Base-by-base conservation (phyloP, 805 yeast genomes). In the Cyberlindnera mycetangii region DNA sequence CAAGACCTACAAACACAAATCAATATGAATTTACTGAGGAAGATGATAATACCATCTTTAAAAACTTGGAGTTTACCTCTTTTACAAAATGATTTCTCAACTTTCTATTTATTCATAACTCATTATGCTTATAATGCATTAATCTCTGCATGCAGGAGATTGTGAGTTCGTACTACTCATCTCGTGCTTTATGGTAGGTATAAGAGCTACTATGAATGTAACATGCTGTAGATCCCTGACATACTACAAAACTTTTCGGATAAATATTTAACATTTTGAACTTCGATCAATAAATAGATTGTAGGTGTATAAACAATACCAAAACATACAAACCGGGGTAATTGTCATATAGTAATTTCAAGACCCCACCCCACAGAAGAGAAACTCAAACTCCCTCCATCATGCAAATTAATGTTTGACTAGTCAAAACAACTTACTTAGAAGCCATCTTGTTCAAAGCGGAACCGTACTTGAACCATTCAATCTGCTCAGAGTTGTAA, bases 381-480 rank as follows among this genome's bases (percentile, higher is more conserved):
- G 30, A 35, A 35, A 35, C 12, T 19, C 38, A 7, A 14, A 21
- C 30, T 16, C 20, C 38, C 30, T 24, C 19, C 14, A 15, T 27
- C 39, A 37, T 37, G 39, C 39, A 37, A 37, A 27, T 19, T 19
- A 16, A 8, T 7, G 35, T 30, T 14, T 30, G n/a, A 10, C 10
- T 30, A 14, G 15, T 30, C 7, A 12, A 8, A 18, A 14, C 6
- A n/a, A 14, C 33, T 34, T 24, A 31, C 37, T 44, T 32, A 55
- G 72, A 64, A 52, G 89, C 85, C 89, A 89, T 88, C 79, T 85
- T 88, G 88, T 93, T 93, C 76, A 93, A 84, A 70, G 99, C 99
- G 60, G 97, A 89, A 77, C 99, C 99, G 64, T 85, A 82, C 81
- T 88, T 92, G 86, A 92, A 92, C 98, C 98, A 92, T 69, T 88